Conservation (phyloP, 2,329 filamentous ascomycete species). For the Apiospora sp. region DNA sequence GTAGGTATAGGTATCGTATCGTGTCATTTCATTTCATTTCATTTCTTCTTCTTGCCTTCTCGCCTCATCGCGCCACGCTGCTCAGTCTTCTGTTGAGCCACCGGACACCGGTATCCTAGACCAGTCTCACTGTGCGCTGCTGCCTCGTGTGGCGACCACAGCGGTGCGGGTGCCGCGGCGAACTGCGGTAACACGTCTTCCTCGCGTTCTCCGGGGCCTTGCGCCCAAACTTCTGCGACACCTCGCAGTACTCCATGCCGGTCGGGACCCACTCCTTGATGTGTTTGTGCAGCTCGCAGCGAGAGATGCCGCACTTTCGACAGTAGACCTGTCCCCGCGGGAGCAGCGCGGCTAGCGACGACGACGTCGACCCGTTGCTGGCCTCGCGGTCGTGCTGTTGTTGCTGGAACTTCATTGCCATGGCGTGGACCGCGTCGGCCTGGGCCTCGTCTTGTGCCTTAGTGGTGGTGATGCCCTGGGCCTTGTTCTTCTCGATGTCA, state of each 20-base stretch:
- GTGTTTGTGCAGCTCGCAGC: constrained; percentile 70
- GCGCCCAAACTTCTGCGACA: constrained; percentile 64
- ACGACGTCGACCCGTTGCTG: constrained; percentile 31
- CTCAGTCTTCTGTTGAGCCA: constrained; percentile 10
- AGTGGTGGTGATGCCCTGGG: constrained; percentile 28
- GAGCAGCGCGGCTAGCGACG: constrained; percentile 55
- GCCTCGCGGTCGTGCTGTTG: background rate
- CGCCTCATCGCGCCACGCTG: background rate
- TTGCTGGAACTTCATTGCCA: constrained; percentile 27
- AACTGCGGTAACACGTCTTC: constrained; percentile 65
- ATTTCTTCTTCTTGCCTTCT: background rate
- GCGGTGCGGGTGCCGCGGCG: constrained; percentile 63
- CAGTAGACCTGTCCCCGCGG: constrained; percentile 68
- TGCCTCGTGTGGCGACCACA: constrained; percentile 62
- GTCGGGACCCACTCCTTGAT: constrained; percentile 66
- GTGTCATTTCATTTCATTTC: background rate
- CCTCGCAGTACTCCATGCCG: constrained; percentile 65
- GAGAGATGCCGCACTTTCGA: constrained; percentile 66
- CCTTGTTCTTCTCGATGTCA: constrained; percentile 23
- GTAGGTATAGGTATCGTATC: background rate
- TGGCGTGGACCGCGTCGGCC: constrained; percentile 24
- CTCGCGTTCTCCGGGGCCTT: constrained; percentile 55
- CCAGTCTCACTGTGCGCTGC: constrained; percentile 41
- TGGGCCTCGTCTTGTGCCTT: constrained; percentile 27
- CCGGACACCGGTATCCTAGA: constrained; percentile 28